Conservation (phyloP, 2,329 filamentous ascomycete genomes). For the Diaporthe sp. region DNA sequence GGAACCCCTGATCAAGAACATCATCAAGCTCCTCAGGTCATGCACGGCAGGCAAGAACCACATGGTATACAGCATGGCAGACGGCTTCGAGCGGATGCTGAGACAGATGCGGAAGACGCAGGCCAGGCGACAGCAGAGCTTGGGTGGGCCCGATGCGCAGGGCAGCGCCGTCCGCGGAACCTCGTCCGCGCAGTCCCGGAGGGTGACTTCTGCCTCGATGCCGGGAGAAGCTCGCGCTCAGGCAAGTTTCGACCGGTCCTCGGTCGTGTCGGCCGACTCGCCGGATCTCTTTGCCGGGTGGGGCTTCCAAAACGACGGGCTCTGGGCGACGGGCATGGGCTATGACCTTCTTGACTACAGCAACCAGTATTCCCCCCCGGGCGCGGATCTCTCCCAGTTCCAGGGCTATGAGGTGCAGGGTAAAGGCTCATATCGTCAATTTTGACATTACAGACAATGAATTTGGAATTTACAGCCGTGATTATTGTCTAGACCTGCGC, state of each 20-base stretch:
- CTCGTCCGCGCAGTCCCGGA: background rate
- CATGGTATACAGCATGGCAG: constrained; percentile 27
- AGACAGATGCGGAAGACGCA: constrained; percentile 14
- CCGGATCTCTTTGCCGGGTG: background rate
- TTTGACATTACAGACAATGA: background rate
- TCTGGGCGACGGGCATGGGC: constrained; percentile 21
- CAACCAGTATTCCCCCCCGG: background rate
- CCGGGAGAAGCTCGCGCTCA: background rate
- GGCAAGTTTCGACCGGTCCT: background rate
- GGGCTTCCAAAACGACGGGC: constrained; percentile 20
- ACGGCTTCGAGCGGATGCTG: constrained; percentile 7
- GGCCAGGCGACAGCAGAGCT: background rate
- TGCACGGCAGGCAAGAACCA: constrained; percentile 17
- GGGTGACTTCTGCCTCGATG: background rate
- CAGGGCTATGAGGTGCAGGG: background rate
- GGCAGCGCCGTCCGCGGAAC: background rate
- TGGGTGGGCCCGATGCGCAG: background rate
- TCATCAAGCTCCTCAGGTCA: constrained; percentile 2
- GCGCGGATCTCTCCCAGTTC: background rate
- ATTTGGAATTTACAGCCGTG: background rate
- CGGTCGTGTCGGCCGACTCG: background rate
- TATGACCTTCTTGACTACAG: constrained; percentile 13
- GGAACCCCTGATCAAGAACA: background rate
- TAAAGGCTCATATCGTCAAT: background rate
- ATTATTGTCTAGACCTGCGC: background rate